These are phyloP conservation scores for Chlorella sp. DNA, from an alignment of 139 green algal species.

Conservation along the genomic window DNA sequence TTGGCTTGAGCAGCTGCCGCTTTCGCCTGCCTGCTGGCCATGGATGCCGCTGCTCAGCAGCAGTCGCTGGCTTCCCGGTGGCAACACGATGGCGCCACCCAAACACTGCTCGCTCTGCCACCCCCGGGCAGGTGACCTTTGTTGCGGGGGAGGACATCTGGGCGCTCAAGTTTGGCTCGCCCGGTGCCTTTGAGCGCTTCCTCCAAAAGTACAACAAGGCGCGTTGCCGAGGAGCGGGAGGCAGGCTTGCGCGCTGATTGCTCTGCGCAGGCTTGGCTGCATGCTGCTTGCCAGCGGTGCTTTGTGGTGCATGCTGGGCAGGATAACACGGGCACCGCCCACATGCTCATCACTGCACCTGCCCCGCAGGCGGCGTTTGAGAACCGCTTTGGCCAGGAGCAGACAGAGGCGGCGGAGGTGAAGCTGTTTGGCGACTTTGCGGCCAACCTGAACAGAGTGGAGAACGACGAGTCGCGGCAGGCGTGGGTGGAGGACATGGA, in stretches of 20 bases:
- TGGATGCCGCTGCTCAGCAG: too few relatives aligned
- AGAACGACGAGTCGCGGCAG: conserved; percentile 50
- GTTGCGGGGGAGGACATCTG: conserved; percentile 55
- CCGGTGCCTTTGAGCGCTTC: conserved; percentile 54
- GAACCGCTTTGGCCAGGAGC: conserved; percentile 79
- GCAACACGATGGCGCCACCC: too few relatives aligned
- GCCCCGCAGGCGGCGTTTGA: conserved; percentile 80
- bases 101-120: too few relatives aligned
- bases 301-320: too few relatives aligned
- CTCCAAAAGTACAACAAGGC: conserved; percentile 46
- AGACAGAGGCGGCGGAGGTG: conserved; percentile 51
- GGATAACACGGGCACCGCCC: too few relatives aligned
- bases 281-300: too few relatives aligned
- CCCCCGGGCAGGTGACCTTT: conserved; percentile 53
- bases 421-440: conserved; percentile 57
- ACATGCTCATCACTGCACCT: neutral
- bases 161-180: conserved; percentile 64
- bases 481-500: conserved; percentile 64
- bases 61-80: too few relatives aligned
- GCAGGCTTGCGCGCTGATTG: too few relatives aligned
- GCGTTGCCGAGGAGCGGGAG: too few relatives aligned
- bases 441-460: conserved; percentile 15
- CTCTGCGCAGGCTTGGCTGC: too few relatives aligned
- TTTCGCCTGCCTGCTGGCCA: too few relatives aligned
- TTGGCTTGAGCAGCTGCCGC: too few relatives aligned